These are phyloP conservation scores for Aspergillus sp. DNA, from an alignment of 2,329 filamentous ascomycete genomes.

Conservation along the genomic window DNA sequence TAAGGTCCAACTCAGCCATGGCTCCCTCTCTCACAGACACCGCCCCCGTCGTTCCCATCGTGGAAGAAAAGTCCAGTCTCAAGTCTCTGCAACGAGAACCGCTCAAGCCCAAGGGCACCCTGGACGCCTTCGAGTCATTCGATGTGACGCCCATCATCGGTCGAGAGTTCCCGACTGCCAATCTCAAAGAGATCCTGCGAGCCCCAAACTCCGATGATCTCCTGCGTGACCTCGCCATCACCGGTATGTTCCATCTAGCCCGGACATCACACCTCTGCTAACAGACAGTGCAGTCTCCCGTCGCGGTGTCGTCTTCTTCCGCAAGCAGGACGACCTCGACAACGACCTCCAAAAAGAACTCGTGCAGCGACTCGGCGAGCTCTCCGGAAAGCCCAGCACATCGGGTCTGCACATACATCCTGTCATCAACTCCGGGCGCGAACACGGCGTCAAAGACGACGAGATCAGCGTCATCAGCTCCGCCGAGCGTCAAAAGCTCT, in stretches of 20 bases:
- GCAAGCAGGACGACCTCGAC: slow-evolving; percentile 50
- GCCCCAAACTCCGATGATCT: slow-evolving; percentile 38
- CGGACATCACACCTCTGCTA: neutral
- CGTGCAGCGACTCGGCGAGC: slow-evolving; percentile 48
- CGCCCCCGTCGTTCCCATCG: slow-evolving; percentile 15
- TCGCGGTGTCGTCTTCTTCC: slow-evolving; percentile 56
- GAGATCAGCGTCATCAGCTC: slow-evolving; percentile 53
- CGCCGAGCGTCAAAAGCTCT: slow-evolving; percentile 38
- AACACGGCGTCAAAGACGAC: slow-evolving; percentile 48
- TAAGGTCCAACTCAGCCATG: slow-evolving; percentile 11
- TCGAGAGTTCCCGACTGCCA: slow-evolving; percentile 46
- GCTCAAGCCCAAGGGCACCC: slow-evolving; percentile 39
- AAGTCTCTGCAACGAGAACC: slow-evolving; percentile 26
- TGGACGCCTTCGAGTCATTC: slow-evolving; percentile 47
- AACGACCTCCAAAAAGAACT: slow-evolving; percentile 55
- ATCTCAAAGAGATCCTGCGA: slow-evolving; percentile 49
- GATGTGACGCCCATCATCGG: slow-evolving; percentile 55
- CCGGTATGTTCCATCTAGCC: slow-evolving; percentile 19
- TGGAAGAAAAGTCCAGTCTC: slow-evolving; percentile 13
- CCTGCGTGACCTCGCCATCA: slow-evolving; percentile 36
- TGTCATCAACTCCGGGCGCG: slow-evolving; percentile 49
- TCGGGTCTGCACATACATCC: slow-evolving; percentile 51
- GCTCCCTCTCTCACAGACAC: slow-evolving; percentile 22
- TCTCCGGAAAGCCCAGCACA: slow-evolving; percentile 48
- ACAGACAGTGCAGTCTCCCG: slow-evolving; percentile 44